Percentiles rank a stretch among this genome's conserved stretches.
phyloP scores from a whole-genome alignment of 192 early-diverging fungal genomes.

The Chytriomyces sp. region DNA sequence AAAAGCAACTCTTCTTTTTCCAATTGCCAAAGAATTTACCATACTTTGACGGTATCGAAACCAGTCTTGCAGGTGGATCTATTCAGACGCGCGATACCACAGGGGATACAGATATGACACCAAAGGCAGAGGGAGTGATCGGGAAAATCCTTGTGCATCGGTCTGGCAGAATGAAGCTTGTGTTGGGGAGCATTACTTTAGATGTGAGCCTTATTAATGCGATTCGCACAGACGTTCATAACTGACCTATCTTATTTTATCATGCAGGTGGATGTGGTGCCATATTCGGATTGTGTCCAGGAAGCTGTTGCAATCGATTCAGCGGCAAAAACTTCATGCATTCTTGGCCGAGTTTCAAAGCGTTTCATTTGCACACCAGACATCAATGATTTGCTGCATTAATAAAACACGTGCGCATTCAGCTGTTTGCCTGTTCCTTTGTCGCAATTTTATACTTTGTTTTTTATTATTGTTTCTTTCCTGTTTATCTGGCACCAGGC shows the following conservation, averaged over 20 bases:
- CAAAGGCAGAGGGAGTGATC: constrained; percentile 20
- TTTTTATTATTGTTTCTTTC: too few relatives aligned
- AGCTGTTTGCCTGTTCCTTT: not conserved
- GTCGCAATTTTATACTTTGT: not conserved
- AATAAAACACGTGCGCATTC: not conserved
- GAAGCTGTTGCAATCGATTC: constrained; percentile 22
- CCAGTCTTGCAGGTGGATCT: not conserved
- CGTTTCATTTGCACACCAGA: constrained; percentile 30
- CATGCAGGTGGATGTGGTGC: constrained; percentile 18
- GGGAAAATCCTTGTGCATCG: constrained; percentile 23
- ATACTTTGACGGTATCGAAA: constrained; percentile 20
- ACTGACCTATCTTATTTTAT: too few relatives aligned
- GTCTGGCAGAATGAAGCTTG: constrained; percentile 26
- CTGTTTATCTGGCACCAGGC: too few relatives aligned
- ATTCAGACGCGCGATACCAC: not conserved
- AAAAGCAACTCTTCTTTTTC: constrained; percentile 34
- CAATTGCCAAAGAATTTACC: constrained; percentile 26
- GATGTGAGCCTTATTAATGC: not conserved
- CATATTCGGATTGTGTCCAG: constrained; percentile 24
- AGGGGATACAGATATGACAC: not conserved
- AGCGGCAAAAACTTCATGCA: constrained; percentile 7
- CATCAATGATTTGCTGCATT: constrained; percentile 12
- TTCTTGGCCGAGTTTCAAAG: constrained; percentile 22
- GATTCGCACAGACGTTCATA: too few relatives aligned
- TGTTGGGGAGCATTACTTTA: constrained; percentile 19